phyloP scores from a whole-genome alignment of 345 rosid genomes.

The Barbarea vulgaris region DNA sequence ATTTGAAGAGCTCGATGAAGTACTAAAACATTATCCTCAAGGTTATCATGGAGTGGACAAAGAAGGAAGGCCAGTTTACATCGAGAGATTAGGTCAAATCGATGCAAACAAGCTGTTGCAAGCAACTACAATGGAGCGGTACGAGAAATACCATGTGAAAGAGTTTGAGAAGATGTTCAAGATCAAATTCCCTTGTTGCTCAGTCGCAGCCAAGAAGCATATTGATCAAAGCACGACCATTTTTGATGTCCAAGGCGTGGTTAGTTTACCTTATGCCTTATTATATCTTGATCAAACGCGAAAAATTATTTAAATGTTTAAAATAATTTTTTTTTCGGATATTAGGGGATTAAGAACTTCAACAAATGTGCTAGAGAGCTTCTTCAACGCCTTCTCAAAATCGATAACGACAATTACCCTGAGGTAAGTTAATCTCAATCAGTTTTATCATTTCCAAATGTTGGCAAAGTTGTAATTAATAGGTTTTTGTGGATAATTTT shows the following conservation, averaged over 20 bases:
- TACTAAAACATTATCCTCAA: slow-evolving; percentile 81
- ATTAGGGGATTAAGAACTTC: slow-evolving; percentile 87
- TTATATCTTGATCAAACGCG: neutral
- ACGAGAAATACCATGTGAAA: slow-evolving; percentile 83
- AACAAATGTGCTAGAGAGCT: slow-evolving; percentile 84
- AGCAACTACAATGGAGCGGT: slow-evolving; percentile 84
- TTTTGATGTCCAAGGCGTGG: slow-evolving; percentile 99
- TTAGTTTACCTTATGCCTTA: slow-evolving; percentile 41
- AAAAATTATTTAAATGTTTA: neutral
- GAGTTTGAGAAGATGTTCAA: slow-evolving; percentile 89
- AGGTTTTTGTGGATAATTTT: too few relatives aligned
- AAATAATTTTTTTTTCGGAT: neutral
- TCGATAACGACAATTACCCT: slow-evolving; percentile 86
- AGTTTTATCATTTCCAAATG: neutral
- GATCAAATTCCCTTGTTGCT: slow-evolving; percentile 89
- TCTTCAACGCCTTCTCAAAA: slow-evolving; percentile 66
- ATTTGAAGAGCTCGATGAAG: slow-evolving; percentile 80
- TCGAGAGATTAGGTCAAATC: slow-evolving; percentile 94
- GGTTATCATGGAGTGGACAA: slow-evolving; percentile 97
- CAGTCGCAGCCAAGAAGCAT: slow-evolving; percentile 87
- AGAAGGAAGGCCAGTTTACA: slow-evolving; percentile 92
- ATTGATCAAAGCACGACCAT: slow-evolving; percentile 96
- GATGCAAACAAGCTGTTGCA: slow-evolving; percentile 86
- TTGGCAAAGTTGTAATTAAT: neutral
- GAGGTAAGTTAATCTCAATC: slow-evolving; percentile 56